A percentile compares a stretch with the other conserved stretches of the same genome.
phyloP scores from a whole-genome alignment of 768 basidiomycete species.

The Leccinum aurantiacum region DNA sequence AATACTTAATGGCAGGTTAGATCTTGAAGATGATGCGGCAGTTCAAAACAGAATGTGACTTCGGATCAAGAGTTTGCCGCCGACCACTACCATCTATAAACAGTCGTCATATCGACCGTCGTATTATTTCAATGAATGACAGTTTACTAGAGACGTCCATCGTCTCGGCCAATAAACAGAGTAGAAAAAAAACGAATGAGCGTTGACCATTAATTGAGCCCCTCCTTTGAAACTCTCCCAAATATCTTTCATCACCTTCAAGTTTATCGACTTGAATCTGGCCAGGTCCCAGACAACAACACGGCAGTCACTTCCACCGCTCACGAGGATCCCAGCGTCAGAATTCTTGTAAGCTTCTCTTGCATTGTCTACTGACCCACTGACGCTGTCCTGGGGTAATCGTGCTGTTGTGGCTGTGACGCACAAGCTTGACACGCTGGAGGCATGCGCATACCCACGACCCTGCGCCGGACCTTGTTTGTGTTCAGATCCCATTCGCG shows the following conservation, averaged over 20 bases:
- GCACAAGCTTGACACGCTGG: slow-evolving; percentile 75
- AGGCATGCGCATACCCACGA: slow-evolving; percentile 62
- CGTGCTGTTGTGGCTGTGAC: slow-evolving; percentile 41
- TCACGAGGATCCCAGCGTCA: slow-evolving; percentile 59
- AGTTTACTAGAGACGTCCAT: background rate
- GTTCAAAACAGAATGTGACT: background rate
- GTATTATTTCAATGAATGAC: background rate
- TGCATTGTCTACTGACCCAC: slow-evolving; percentile 10
- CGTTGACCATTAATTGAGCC: slow-evolving; percentile 25
- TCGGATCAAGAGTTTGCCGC: too few relatives aligned
- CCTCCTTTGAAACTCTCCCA: slow-evolving; percentile 41
- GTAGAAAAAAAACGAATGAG: background rate
- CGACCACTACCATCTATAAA: too few relatives aligned
- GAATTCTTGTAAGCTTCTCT: too few relatives aligned
- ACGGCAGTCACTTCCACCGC: slow-evolving; percentile 70
- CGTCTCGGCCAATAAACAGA: background rate
- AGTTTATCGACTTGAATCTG: slow-evolving; percentile 45
- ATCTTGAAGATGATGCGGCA: background rate
- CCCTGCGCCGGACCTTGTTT: slow-evolving; percentile 61
- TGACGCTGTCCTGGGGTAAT: slow-evolving; percentile 8
- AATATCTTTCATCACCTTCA: slow-evolving; percentile 61
- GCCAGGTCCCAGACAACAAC: slow-evolving; percentile 72
- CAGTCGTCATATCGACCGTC: too few relatives aligned
- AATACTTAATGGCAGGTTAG: too few relatives aligned
- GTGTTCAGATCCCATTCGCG: slow-evolving; percentile 73